phyloP scores from a whole-genome alignment of 208 protist genomes.

The Porcisia deanei region DNA sequence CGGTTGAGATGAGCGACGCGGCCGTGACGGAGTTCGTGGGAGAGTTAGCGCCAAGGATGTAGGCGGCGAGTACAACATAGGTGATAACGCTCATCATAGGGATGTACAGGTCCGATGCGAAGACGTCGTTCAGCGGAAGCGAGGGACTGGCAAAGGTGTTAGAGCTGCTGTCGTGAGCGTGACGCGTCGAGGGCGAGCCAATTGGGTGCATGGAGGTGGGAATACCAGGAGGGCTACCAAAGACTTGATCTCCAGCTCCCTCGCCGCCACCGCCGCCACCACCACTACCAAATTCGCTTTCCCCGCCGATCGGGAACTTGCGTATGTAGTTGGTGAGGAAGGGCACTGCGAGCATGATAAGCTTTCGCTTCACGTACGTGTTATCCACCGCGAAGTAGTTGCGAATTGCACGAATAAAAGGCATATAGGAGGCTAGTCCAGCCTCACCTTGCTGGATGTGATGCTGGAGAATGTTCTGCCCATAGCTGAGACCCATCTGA shows the following conservation, averaged over 20 bases:
- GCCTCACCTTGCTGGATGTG: slow-evolving; percentile 60
- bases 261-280: slow-evolving; percentile 13
- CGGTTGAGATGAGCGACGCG: slow-evolving; percentile 58
- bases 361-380: slow-evolving; percentile 74
- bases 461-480: slow-evolving; percentile 69
- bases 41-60: slow-evolving; percentile 49
- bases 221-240: slow-evolving; percentile 17
- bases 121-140: slow-evolving; percentile 57
- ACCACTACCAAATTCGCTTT: slow-evolving; percentile 17
- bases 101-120: slow-evolving; percentile 82
- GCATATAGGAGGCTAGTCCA: slow-evolving; percentile 55
- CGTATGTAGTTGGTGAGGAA: slow-evolving; percentile 46
- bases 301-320: slow-evolving; percentile 12
- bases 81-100: slow-evolving; percentile 83
- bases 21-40: slow-evolving; percentile 41
- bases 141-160: slow-evolving; percentile 2
- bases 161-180: slow-evolving; percentile 9
- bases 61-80: slow-evolving; percentile 74
- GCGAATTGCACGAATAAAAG: slow-evolving; percentile 49
- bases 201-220: slow-evolving; percentile 13
- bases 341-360: slow-evolving; percentile 70
- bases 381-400: slow-evolving; percentile 84
- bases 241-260: slow-evolving; percentile 21
- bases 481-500: slow-evolving; percentile 80
- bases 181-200: background rate